Evolutionary conservation across 306 rosid genomes (phyloP), one percentile per base, ranked within the genome.

Genomic region (Citrullus colocynthis): DNA sequence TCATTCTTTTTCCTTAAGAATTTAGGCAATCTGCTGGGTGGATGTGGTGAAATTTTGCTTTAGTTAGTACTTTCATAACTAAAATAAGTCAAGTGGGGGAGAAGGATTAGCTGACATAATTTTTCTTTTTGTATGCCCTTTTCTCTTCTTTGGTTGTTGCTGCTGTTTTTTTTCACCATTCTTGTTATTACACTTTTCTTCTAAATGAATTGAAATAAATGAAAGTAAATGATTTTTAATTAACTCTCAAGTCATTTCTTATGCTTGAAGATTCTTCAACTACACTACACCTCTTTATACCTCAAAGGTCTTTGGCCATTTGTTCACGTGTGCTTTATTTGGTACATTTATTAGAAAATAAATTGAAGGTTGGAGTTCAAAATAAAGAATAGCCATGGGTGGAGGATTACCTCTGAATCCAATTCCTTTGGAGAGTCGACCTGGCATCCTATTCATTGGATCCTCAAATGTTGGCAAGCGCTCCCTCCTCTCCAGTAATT

Each of bases 381-480:
- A 66, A 9, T 49, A 48, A 71, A 28, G 58, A 24, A 71, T 21
- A 71, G 76, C 21, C 57, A 21, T 55, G 69, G 60, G 73, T 55
- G 74, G 58, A 41, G 67, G 77, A 60, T 76, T 83, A 52, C 85
- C 17, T 55, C 61, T 73, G 57, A 84, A 82, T 78, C 77, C 80
- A 11, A n/a, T 42, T 78, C 56, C 85, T 84, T 80, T 85, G 36
- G 88, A 88, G 74, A 88, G 75, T 62, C 88, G 93, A 74, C 97
- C 98, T 2, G 91, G 86, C 64, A 81, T 91, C 79, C 81, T 91
- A 79, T 51, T 93, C 15, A 61, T 93, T 17, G 98, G 98, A 75
- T 80, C 91, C 77, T 81, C 98, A 79, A 87, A 81, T 73, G 97
- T 88, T 54, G 97, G 91, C 86, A 91, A 93, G 84, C 92, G 91